These are phyloP conservation scores for Chaetoscypha palmicola DNA, from an alignment of 2,329 filamentous ascomycete genomes.

Conservation along the genomic window DNA sequence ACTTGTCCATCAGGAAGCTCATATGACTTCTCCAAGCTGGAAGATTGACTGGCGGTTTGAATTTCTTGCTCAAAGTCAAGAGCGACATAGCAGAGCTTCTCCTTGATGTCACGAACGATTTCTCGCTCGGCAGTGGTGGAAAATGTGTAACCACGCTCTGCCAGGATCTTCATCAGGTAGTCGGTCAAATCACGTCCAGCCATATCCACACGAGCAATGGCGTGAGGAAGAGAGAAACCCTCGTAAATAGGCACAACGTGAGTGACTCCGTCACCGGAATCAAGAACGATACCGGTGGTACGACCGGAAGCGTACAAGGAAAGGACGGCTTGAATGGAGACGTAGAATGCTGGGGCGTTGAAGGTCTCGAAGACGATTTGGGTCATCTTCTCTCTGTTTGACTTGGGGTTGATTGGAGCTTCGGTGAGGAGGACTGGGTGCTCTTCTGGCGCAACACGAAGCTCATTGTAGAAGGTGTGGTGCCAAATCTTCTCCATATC, in stretches of 20 bases:
- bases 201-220: slow-evolving; percentile 99
- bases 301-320: slow-evolving; percentile 99
- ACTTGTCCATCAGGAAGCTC: slow-evolving; percentile 98
- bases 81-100: slow-evolving; percentile 99
- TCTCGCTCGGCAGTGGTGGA: slow-evolving; percentile 99
- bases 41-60: slow-evolving; percentile 99
- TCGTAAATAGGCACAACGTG: slow-evolving; percentile 99
- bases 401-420: slow-evolving; percentile 99
- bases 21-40: slow-evolving; percentile 99
- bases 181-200: slow-evolving; percentile 99
- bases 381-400: slow-evolving; percentile 99
- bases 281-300: slow-evolving; percentile 99
- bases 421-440: slow-evolving; percentile 98
- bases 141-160: slow-evolving; percentile 99
- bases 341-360: slow-evolving; percentile 99
- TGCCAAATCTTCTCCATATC: slow-evolving; percentile 99
- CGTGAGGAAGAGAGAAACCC: slow-evolving; percentile 99
- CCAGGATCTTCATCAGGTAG: slow-evolving; percentile 99
- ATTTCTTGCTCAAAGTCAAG: slow-evolving; percentile 99
- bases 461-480: slow-evolving; percentile 99
- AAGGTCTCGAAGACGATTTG: slow-evolving; percentile 99
- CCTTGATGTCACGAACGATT: slow-evolving; percentile 99
- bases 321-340: slow-evolving; percentile 99
- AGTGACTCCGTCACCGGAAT: slow-evolving; percentile 99
- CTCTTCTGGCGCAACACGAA: slow-evolving; percentile 99